Evolutionary conservation across 208 protist genomes (phyloP).

Genomic region (Naegleria gruberi): DNA sequence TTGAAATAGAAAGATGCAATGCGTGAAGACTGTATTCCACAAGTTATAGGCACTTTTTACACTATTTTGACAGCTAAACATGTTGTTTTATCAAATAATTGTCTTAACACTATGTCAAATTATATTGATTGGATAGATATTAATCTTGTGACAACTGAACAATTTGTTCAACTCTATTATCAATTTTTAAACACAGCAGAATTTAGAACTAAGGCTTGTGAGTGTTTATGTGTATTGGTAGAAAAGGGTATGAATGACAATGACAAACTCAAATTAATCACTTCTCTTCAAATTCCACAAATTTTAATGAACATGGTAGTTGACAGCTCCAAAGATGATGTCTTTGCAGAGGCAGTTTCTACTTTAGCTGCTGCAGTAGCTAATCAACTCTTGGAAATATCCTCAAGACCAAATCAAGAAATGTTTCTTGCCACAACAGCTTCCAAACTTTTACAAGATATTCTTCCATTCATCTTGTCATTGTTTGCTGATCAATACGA

Average conservation of each 20-base stretch:
- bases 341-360: background rate
- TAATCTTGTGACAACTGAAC: background rate
- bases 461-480: background rate
- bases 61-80: background rate
- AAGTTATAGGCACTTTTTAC: background rate
- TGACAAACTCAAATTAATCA: constrained; percentile 5
- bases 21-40: constrained; percentile 2
- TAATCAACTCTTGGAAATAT: constrained; percentile 1
- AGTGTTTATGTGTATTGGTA: background rate
- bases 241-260: background rate
- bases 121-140: constrained; percentile 27
- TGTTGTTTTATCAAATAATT: background rate
- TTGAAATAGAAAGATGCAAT: constrained; percentile 9
- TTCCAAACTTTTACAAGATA: background rate
- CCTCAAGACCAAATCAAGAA: background rate
- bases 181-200: background rate
- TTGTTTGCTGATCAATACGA: background rate
- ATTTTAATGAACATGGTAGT: background rate
- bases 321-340: background rate
- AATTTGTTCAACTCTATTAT: background rate
- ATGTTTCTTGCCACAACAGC: background rate
- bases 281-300: background rate
- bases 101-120: background rate
- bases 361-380: background rate
- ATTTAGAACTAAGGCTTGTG: background rate